Base-by-base conservation (phyloP, 2,329 filamentous ascomycete genomes). In the Sordariomycetes sp. region DNA sequence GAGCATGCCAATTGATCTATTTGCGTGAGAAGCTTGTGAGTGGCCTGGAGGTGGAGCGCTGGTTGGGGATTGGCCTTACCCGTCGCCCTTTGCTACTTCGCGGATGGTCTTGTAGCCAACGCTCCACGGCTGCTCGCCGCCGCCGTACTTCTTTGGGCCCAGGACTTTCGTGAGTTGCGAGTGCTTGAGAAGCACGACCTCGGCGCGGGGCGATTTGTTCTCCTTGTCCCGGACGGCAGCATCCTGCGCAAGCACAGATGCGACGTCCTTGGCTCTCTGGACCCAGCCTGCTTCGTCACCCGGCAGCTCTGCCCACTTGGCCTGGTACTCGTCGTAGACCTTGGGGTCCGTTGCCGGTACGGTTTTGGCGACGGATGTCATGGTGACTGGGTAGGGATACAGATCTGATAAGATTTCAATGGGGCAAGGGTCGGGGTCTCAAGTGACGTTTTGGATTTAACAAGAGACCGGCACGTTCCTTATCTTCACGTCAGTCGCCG, bases 41-140 rank as follows among this genome's bases (percentile, higher is more conserved):
- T 24, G n/a, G 4, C 8, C 7, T 24, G 46, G 2, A 10, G 4
- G 53, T 24, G 3, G 54, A 46, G 4, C 54, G 48, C 16, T 18
- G 12, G 54, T n/a, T 46, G 35, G 11, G 7, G 3, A 35, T 2
- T 6, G 2, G 43, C 14, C 64, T 60, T 50, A 82, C 74, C 83
- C 84, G 66, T 88, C 84, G 0, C 75, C 79, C 64, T 83, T 83
- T 1, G 85, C 81, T 6, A 87, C 79, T 59, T 86, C 82, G 0
- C 83, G 74, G 32, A 87, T 84, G 0, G 71, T 73, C 64, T 79
- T 79, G 63, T 83, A 86, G 0, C 73, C 83, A 1, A 83, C 74
- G 25, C 67, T 72, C 72, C 73, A 75, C 0, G 73, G 70, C 62
- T 75, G 72, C 11, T 66, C 72, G 20, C 74, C 74, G n/a, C 74